These are phyloP conservation scores for Salix brachista DNA, from an alignment of 345 rosid species.

Conservation along the genomic window DNA sequence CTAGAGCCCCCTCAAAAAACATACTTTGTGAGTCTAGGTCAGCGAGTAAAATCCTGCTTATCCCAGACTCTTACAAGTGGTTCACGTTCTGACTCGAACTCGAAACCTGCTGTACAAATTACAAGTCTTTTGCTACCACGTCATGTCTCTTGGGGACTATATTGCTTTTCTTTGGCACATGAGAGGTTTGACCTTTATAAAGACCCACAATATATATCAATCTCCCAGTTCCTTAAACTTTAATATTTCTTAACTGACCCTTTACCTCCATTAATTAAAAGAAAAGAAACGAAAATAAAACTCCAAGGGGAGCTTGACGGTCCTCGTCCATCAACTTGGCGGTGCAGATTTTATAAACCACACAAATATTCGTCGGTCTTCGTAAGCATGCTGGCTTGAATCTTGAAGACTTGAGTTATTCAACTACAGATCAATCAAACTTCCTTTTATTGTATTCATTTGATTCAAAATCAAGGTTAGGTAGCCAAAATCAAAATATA, in stretches of 20 bases:
- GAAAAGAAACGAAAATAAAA: background rate
- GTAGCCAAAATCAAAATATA: background rate
- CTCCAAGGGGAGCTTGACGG: background rate
- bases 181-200: background rate
- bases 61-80: too few species aligned
- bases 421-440: background rate
- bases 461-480: background rate
- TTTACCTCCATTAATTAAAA: background rate
- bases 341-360: background rate
- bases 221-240: background rate
- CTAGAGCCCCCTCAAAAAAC: too few species aligned
- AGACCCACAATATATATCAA: background rate
- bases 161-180: background rate
- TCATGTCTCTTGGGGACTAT: too few species aligned
- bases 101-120: too few species aligned
- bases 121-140: too few species aligned
- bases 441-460: background rate
- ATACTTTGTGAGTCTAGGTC: too few species aligned
- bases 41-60: fast-evolving
- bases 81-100: too few species aligned
- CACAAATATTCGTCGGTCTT: background rate
- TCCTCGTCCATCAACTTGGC: background rate
- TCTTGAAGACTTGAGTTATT: background rate
- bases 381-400: background rate
- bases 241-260: background rate